A percentile compares a stretch with the other conserved stretches of the same genome.
These are phyloP conservation scores for Entomortierella lignicola DNA, from an alignment of 192 early-diverging fungal species.

Conservation along the genomic window DNA sequence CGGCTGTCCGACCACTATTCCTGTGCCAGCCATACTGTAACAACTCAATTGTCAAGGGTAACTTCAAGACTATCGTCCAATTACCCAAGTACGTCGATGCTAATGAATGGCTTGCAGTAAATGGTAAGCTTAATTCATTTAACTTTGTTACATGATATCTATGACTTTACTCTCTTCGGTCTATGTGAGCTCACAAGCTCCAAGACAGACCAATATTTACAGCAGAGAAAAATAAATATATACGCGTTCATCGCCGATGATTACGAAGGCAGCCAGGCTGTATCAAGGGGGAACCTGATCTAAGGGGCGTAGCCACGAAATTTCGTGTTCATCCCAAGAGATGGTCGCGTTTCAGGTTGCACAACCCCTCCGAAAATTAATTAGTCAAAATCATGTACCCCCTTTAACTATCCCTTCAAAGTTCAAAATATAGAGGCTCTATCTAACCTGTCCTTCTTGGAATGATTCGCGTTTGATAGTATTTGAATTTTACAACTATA, in stretches of 20 bases:
- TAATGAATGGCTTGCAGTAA: constrained; percentile 94
- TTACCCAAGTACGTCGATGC: constrained; percentile 91
- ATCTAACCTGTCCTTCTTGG: neutral
- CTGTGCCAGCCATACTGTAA: constrained; percentile 76
- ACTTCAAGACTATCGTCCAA: constrained; percentile 89
- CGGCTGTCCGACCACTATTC: constrained; percentile 57
- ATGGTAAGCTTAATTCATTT: constrained; percentile 57
- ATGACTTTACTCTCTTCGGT: too few species aligned
- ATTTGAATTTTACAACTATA: constrained; percentile 94
- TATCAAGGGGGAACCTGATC: neutral
- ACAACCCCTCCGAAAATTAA: constrained; percentile 10
- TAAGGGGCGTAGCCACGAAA: neutral
- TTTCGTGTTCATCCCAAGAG: neutral
- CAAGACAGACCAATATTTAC: too few species aligned
- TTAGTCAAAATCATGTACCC: too few species aligned
- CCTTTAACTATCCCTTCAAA: neutral
- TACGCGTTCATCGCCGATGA: neutral
- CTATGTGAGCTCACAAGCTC: neutral
- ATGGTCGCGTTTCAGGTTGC: constrained; percentile 24
- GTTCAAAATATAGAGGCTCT: neutral
- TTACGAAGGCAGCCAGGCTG: too few species aligned
- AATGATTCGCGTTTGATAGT: too few species aligned
- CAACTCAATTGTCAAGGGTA: constrained; percentile 90
- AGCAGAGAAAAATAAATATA: too few species aligned
- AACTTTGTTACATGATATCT: too few species aligned